Evolutionary conservation across 345 rosid genomes (phyloP), one percentile per base, ranked within the genome.

Genomic region (Sisymbrium irio): DNA sequence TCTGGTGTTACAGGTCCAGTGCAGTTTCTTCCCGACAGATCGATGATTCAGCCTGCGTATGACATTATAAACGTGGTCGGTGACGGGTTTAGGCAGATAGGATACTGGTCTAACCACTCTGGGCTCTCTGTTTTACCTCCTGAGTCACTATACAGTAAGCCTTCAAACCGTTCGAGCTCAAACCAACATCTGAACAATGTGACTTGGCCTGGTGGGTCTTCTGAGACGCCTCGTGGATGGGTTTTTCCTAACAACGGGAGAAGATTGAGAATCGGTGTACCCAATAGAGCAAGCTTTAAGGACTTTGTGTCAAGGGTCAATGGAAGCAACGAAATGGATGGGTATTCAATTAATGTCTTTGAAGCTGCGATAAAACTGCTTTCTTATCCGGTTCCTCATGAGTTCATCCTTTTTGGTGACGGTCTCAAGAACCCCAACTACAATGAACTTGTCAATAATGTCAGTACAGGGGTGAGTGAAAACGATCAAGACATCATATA

Each of bases 91-190:
- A 73, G 44, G 72, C 86, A 20, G 78, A 82, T 91, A 28, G 98
- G 98, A 18, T 94, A 82, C 83, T 94, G 98, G 98, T 86, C 97
- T 59, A 91, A 91, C 84, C 74, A 94, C 47, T 91, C 98, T 5
- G 90, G 96, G 3, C 84, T 94, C 44, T 93, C 97, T 39, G 73
- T 85, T 30, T 72, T 85, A 65, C 71, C 91, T 70, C 98, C 98
- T 17, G 97, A 93, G 83, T 78, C 80, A 46, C 78, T 94, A 9
- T 88, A 88, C 67, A 65, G 64, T 6, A 85, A 83, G 58, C 82
- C 85, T 74, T 53, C 90, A 12, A 94, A 89, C 76, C 86, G 79
- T 69, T 89, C 98, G 4, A 85, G 77, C 72, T 86, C 92, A 66
- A 94, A 78, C 83, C 97, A 94, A 45, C 82, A 82, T 30, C 62